Percentiles rank a stretch among this genome's conserved stretches.
phyloP scores from a whole-genome alignment of 208 protist species.

The Wallacemonas sp. region DNA sequence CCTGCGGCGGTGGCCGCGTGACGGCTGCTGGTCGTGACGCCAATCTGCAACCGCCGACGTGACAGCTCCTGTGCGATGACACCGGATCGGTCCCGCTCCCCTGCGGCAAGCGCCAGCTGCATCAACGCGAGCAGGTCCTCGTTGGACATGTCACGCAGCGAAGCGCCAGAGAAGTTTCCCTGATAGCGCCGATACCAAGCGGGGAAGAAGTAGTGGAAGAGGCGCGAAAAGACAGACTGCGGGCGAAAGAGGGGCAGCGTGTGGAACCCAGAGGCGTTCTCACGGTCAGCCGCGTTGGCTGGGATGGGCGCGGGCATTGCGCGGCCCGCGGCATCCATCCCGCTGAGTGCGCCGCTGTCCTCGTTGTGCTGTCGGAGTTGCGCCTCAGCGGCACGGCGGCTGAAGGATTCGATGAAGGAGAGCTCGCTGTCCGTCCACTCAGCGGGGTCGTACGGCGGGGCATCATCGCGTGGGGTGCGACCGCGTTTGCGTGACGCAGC shows the following conservation, averaged over 20 bases:
- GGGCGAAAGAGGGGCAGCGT: conserved; percentile 19
- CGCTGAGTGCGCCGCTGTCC: neutral
- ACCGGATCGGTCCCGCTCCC: conserved; percentile 55
- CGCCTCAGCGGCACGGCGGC: neutral
- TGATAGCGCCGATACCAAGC: conserved; percentile 38
- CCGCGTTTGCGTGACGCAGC: conserved; percentile 14
- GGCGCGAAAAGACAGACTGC: conserved; percentile 12
- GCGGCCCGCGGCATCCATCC: no score
- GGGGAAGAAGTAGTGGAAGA: conserved; percentile 38
- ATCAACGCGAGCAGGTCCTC: conserved; percentile 69
- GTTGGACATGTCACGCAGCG: conserved; percentile 29
- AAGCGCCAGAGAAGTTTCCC: conserved; percentile 17
- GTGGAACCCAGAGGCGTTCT: conserved; percentile 29
- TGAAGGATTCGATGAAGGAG: conserved; percentile 52
- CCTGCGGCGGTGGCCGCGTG: no score
- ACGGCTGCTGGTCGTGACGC: no score
- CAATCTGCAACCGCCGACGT: conserved; percentile 29
- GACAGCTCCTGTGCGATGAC: conserved; percentile 73
- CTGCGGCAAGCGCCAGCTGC: conserved; percentile 68
- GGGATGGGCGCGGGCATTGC: neutral
- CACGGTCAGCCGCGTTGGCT: neutral
- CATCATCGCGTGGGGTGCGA: conserved; percentile 59
- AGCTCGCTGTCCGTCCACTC: conserved; percentile 58
- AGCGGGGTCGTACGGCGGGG: conserved; percentile 57
- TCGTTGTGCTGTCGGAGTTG: neutral